These are phyloP conservation scores for Linnemannia zychae DNA, from an alignment of 192 early-diverging fungal species.

Conservation along the genomic window DNA sequence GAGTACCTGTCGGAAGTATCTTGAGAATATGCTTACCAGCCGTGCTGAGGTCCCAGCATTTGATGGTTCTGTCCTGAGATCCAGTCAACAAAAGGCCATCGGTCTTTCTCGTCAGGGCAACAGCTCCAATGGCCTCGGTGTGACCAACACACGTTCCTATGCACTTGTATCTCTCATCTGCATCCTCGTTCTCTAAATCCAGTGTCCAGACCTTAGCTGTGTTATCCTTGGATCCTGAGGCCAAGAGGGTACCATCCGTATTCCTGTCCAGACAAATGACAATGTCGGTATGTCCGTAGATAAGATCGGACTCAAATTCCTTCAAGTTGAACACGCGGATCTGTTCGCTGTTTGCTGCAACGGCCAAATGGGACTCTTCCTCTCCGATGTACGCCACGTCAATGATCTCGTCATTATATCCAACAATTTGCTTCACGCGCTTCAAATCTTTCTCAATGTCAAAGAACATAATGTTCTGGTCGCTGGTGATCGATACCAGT, in stretches of 20 bases:
- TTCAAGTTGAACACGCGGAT: slow-evolving; percentile 88
- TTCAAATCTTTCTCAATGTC: slow-evolving; percentile 63
- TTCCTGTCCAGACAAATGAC: slow-evolving; percentile 85
- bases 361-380: slow-evolving; percentile 81
- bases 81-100: slow-evolving; percentile 84
- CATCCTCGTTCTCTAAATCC: slow-evolving; percentile 69
- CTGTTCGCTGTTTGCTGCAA: slow-evolving; percentile 95
- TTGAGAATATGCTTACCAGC: slow-evolving; percentile 39
- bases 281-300: slow-evolving; percentile 92
- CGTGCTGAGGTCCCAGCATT: slow-evolving; percentile 88
- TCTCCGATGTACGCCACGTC: slow-evolving; percentile 86
- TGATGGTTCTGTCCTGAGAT: slow-evolving; percentile 95
- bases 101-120: slow-evolving; percentile 79
- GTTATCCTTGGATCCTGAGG: slow-evolving; percentile 94
- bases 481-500: slow-evolving; percentile 85
- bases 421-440: slow-evolving; percentile 87
- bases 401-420: slow-evolving; percentile 97
- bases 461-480: slow-evolving; percentile 93
- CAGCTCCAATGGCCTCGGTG: slow-evolving; percentile 92
- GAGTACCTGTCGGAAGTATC: too few relatives aligned
- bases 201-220: slow-evolving; percentile 86
- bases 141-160: slow-evolving; percentile 89
- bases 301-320: slow-evolving; percentile 84
- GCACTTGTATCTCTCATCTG: slow-evolving; percentile 69
- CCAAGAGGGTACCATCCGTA: slow-evolving; percentile 76